phyloP scores from a whole-genome alignment of 2,329 filamentous ascomycete genomes.

The Ophiobolus disseminans region DNA sequence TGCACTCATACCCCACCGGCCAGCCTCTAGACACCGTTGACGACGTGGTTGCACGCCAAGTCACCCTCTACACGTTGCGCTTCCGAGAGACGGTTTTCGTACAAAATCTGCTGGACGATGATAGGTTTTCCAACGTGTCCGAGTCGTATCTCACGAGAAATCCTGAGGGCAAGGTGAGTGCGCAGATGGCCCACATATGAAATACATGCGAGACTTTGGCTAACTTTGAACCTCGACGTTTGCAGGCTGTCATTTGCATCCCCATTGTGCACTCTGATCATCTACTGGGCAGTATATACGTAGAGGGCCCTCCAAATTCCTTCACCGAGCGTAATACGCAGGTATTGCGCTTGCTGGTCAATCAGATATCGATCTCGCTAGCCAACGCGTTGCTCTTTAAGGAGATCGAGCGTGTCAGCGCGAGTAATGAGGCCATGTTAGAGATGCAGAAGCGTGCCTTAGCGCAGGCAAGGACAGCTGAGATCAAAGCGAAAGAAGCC shows the following conservation, averaged over 20 bases:
- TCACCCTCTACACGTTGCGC: slow-evolving; percentile 77
- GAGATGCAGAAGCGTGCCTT: slow-evolving; percentile 77
- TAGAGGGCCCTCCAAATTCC: slow-evolving; percentile 77
- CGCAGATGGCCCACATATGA: no score
- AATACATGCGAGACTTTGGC: no score
- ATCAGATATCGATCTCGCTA: slow-evolving; percentile 73
- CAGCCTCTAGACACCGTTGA: slow-evolving; percentile 69
- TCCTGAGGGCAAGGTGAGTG: slow-evolving; percentile 71
- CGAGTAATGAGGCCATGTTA: slow-evolving; percentile 80
- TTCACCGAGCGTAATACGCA: slow-evolving; percentile 73
- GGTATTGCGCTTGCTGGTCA: slow-evolving; percentile 71
- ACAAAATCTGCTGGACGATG: slow-evolving; percentile 75
- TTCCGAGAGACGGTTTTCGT: slow-evolving; percentile 79
- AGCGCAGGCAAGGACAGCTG: slow-evolving; percentile 73
- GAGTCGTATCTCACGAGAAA: slow-evolving; percentile 73
- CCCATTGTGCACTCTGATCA: slow-evolving; percentile 77
- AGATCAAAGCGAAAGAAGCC: slow-evolving; percentile 77
- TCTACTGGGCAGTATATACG: slow-evolving; percentile 76
- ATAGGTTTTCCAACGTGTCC: slow-evolving; percentile 78
- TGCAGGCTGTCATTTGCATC: slow-evolving; percentile 81
- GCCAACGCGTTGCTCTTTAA: slow-evolving; percentile 70
- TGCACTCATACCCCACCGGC: slow-evolving; percentile 70
- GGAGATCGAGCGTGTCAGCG: slow-evolving; percentile 77
- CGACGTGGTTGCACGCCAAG: slow-evolving; percentile 75
- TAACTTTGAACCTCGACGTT: no score